A percentile compares a stretch with the other conserved stretches of the same genome.
Conservation (phyloP, 306 rosid genomes). For the Adenanthera pavonina region DNA sequence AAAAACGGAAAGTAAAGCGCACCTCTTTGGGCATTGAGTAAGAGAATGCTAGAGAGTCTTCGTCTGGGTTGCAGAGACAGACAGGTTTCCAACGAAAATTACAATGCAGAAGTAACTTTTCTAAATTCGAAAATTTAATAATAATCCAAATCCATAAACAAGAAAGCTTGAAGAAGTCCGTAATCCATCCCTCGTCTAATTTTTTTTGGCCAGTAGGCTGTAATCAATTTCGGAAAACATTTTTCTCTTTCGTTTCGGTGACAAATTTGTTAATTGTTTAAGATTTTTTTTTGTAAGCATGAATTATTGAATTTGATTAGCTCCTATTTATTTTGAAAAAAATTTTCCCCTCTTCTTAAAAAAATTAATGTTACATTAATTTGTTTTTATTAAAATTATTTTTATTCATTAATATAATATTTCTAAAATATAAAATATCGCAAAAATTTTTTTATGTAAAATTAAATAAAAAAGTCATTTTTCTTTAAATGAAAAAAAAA, state of each 20-base stretch:
- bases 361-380: too few relatives aligned
- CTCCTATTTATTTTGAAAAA: too few relatives aligned
- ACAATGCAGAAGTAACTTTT: neutral
- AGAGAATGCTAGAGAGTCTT: neutral
- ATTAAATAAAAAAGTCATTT: too few relatives aligned
- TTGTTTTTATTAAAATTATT: too few relatives aligned
- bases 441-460: too few relatives aligned
- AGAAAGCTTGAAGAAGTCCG: neutral
- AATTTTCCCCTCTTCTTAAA: too few relatives aligned
- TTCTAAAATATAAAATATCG: too few relatives aligned
- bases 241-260: neutral
- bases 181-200: neutral
- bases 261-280: neutral
- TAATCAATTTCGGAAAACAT: neutral
- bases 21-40: neutral
- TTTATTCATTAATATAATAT: too few relatives aligned
- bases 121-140: neutral
- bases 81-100: neutral
- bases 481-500: too few relatives aligned
- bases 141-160: neutral
- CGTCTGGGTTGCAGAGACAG: conserved; percentile 7
- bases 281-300: too few relatives aligned
- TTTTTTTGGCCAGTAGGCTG: neutral
- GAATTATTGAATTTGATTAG: neutral
- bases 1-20: neutral